Conservation (phyloP, 2,329 filamentous ascomycete species). For the Leptographium wingfieldii region DNA sequence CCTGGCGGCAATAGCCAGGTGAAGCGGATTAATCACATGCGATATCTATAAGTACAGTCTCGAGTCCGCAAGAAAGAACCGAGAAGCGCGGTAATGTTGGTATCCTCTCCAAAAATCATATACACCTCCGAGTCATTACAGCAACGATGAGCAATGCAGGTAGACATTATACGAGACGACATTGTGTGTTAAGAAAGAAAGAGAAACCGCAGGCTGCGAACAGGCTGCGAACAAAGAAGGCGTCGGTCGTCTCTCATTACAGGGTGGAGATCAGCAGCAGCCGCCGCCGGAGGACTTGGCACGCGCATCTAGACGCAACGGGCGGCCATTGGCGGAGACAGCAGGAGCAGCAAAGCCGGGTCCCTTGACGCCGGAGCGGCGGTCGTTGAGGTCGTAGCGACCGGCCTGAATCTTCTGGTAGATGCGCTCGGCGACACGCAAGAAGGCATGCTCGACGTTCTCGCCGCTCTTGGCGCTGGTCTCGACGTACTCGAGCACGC, state of each 20-base stretch:
- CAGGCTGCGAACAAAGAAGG: neutral
- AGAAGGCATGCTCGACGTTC: constrained; percentile 84
- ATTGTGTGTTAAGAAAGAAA: neutral
- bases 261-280: constrained; percentile 31
- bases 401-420: constrained; percentile 95
- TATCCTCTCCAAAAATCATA: neutral
- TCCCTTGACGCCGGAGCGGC: constrained; percentile 82
- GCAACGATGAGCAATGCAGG: neutral
- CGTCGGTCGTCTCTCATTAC: neutral
- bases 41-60: constrained; percentile 1
- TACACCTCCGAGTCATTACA: neutral
- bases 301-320: constrained; percentile 30
- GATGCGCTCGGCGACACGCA: constrained; percentile 88
- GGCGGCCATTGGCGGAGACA: constrained; percentile 9
- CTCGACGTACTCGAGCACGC: constrained; percentile 87
- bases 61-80: neutral
- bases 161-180: neutral
- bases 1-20: neutral
- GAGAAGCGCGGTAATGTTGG: neutral
- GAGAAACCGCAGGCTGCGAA: neutral
- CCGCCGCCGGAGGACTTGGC: constrained; percentile 28
- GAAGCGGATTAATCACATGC: neutral
- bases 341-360: constrained; percentile 23
- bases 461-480: constrained; percentile 93
- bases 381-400: constrained; percentile 86